Evolutionary conservation across 2,329 filamentous ascomycete species (phyloP), one percentile per base, ranked within the genome.

Genomic region (Colletotrichum salicis): DNA sequence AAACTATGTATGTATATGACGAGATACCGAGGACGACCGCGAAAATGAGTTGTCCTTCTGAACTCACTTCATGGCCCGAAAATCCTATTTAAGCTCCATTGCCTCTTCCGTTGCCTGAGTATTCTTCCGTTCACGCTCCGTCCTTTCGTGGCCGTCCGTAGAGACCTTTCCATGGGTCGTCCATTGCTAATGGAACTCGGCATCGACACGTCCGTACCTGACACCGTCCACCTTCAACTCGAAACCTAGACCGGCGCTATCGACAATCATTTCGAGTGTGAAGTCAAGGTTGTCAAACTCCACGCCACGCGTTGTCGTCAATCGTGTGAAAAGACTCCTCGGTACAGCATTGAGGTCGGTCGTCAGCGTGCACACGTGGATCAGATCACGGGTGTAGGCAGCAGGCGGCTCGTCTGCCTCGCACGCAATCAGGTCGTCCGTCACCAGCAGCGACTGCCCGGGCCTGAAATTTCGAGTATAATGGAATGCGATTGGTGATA

Each of bases 271-370:
- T 83, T 95, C 93, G 6, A 95, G 87, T 12, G 92, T 94, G 72
- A 95, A 95, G 78, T 95, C 92, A 35, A 96, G 83, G 74, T 94
- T 95, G 76, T 94, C 92, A 81, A 95, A 96, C 81, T 94, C 93
- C 5, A 94, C 90, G 1, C 93, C 93, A 65, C 92, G 87, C 3
- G 93, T 95, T 13, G 93, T 95, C 19, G 93, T 95, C 73, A 96
- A 81, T 15, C 92, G 83, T 1, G 93, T 94, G 77, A 95, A 95
- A 12, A 95, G 79, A 70, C 87, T 90, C 74, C 91, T 88, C 1
- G 93, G 93, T 22, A 95, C 93, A 0, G 92, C 92, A 60, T 90
- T 91, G 13, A 96, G 84, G 77, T 95, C 93, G 19, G 93, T 95
- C n/a, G 91, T 94, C 51, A 96, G 84, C 1, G 92, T 95, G 81